Evolutionary conservation across 106 monocot genomes (phyloP).

Genomic region (Allium cepa): DNA sequence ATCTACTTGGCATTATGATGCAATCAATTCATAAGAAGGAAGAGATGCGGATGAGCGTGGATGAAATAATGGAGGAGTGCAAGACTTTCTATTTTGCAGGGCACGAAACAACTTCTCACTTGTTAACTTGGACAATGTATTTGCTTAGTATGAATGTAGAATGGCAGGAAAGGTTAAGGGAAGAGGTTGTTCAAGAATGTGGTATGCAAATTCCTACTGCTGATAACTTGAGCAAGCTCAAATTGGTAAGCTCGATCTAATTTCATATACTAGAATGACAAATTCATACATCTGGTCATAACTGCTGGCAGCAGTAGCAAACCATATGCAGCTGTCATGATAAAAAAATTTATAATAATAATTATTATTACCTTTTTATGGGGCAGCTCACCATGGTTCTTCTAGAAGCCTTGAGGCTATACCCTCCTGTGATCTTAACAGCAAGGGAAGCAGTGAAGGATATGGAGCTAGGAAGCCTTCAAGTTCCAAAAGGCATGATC

Average conservation of each 20-base stretch:
- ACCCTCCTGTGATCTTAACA: constrained; percentile 18
- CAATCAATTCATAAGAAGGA: constrained; percentile 15
- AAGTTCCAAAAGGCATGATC: constrained; percentile 15
- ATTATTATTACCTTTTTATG: not conserved
- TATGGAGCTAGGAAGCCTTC: constrained; percentile 22
- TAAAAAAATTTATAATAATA: not conserved
- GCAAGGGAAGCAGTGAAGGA: constrained; percentile 18
- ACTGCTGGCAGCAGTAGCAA: not conserved
- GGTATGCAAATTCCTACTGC: constrained; percentile 27
- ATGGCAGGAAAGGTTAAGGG: constrained; percentile 54
- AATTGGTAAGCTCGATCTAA: constrained; percentile 14
- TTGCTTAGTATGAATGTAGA: constrained; percentile 30
- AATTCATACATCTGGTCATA: not conserved
- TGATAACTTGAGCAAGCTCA: constrained; percentile 25
- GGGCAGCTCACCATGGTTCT: constrained; percentile 42
- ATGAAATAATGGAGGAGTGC: constrained; percentile 68
- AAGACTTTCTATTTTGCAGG: constrained; percentile 72
- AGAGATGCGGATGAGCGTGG: constrained; percentile 25
- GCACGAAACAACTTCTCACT: constrained; percentile 45
- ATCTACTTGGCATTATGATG: constrained; percentile 65
- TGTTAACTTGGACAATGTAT: constrained; percentile 57
- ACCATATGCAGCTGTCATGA: not conserved
- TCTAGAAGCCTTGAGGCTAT: constrained; percentile 44
- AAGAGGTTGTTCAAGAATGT: constrained; percentile 43
- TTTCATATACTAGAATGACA: not conserved